Evolutionary conservation across 768 basidiomycete species (phyloP), one percentile per base, ranked within the genome.

Genomic region (Termitomyces sp.): DNA sequence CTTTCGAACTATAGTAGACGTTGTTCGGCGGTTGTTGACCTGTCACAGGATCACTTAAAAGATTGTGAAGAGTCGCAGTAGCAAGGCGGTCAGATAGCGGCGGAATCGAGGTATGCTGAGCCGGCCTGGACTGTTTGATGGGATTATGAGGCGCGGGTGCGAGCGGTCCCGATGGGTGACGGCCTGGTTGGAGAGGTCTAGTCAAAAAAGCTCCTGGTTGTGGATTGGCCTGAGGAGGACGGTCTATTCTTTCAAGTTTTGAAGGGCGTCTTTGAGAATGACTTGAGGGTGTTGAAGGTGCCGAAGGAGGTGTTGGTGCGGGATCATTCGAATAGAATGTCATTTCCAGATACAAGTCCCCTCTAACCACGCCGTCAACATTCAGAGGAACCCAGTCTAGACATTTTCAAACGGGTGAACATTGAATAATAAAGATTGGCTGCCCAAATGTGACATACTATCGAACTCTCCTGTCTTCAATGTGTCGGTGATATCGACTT

Each of bases 341-440:
- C 84, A 97, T 89, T 70, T 98, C 95, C 16, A 97, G 79, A 68
- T 91, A 97, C 10, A 96, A 62, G 53, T 97, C 92, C 6, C 95
- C 95, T 23, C 90, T 84, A 52, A 84, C 77, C 8, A 83, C 80
- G 2, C 84, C 85, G 46, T 71, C 64, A 37, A 72, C 58, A 34
- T 69, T 65, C 17, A 75, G 62, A 34, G 64, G 60, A 2, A 77
- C 69, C 74, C 75, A 76, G 45, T 76, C 72, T 73, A 54, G 35
- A 57, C 5, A 14, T 54, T 38, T 35, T 40, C 29, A 3, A 23
- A 53, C 21, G 45, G 12, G 41, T 14, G 37, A 37, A 54, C 32
- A 56, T 19, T n/a, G 2, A 21, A 37, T 31, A 35, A 35, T 9
- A 37, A 16, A 32, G 49, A 23, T 23, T 44, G 2, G 11, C 42